Base-by-base conservation (phyloP, 805 yeast genomes). In the Starmerella powellii region DNA sequence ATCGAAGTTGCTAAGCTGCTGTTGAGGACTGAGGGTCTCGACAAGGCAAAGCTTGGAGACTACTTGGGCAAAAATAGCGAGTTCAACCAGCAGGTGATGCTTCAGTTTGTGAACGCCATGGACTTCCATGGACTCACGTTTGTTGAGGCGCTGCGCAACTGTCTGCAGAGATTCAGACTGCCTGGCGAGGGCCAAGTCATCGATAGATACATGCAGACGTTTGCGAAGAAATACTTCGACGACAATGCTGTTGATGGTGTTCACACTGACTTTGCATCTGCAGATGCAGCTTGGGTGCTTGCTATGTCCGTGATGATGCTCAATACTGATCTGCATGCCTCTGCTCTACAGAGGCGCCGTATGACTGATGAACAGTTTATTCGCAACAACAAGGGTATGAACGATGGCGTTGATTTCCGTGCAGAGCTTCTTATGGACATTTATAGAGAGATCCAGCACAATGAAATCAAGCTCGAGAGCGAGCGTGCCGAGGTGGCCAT, bases 161-260 rank as follows among this genome's bases (percentile, higher is more conserved):
- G 85, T 56, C 68, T 91, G 45, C 98, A 93, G 57, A 71, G 76
- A 37, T 93, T 91, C 64, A 71, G 98, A 59, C 70, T 91, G 46
- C 98, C 99, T 2, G 99, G 99, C 38, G 99, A 91, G 63, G 87
- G 95, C 4, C 99, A 91, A 64, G 88, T 91, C 57, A 88, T 91
- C 58, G 98, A 91, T 67, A 72, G 99, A 53, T 85, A 78, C 58
- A 84, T 93, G 95, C 73, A 91, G 59, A 88, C 91, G 57, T 93
- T 93, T 66, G 98, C 98, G 4, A 94, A 85, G 61, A 71, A 94
- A 51, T 91, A 78, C 57, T 78, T 78, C 18, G 77, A 81, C 50
- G 95, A 88, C 47, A 91, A 91, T 57, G 39, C 53, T 4, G 70
- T 78, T 0, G 34, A 48, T 37, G 48, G 42, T 17, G 45, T 42